These are phyloP conservation scores for Aspergillus persii DNA, from an alignment of 2,329 filamentous ascomycete genomes.

Conservation along the genomic window DNA sequence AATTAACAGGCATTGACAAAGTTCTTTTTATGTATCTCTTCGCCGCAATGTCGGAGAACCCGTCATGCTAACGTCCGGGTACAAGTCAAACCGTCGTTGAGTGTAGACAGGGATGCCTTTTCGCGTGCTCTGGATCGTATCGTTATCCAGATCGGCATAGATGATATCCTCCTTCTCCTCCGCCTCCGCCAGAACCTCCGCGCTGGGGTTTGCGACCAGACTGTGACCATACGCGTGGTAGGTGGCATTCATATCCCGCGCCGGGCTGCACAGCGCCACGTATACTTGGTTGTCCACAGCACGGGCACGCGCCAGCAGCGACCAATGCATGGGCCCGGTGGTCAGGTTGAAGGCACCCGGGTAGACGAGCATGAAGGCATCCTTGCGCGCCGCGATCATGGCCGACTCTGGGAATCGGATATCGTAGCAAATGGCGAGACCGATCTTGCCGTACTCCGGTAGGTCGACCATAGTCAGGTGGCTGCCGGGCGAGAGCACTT, in stretches of 20 bases:
- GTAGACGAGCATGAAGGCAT: slow-evolving; percentile 85
- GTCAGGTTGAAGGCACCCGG: slow-evolving; percentile 97
- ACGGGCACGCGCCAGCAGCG: slow-evolving; percentile 73
- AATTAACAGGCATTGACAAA: background rate
- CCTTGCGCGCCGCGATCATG: slow-evolving; percentile 79
- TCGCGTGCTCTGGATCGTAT: slow-evolving; percentile 70
- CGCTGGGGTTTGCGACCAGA: slow-evolving; percentile 83
- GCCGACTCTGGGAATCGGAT: slow-evolving; percentile 94
- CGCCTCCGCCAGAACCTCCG: slow-evolving; percentile 73
- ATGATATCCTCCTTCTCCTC: slow-evolving; percentile 76
- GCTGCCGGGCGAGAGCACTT: slow-evolving; percentile 82
- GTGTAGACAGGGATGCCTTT: slow-evolving; percentile 78
- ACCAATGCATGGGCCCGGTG: slow-evolving; percentile 90
- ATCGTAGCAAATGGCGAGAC: slow-evolving; percentile 94
- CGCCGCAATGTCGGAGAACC: background rate
- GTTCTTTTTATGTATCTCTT: background rate
- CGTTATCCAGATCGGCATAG: slow-evolving; percentile 66
- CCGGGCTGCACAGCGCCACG: slow-evolving; percentile 88
- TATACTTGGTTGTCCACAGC: slow-evolving; percentile 95
- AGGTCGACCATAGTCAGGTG: slow-evolving; percentile 82
- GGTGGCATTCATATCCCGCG: slow-evolving; percentile 69
- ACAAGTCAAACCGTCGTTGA: slow-evolving; percentile 92
- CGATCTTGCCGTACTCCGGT: slow-evolving; percentile 83
- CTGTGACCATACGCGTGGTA: slow-evolving; percentile 95
- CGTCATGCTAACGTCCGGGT: slow-evolving; percentile 73